A percentile compares a stretch with the other conserved stretches of the same genome.
Evolutionary conservation across 257 asterid genomes (phyloP).

Genomic region (Nicotiana sylvestris): DNA sequence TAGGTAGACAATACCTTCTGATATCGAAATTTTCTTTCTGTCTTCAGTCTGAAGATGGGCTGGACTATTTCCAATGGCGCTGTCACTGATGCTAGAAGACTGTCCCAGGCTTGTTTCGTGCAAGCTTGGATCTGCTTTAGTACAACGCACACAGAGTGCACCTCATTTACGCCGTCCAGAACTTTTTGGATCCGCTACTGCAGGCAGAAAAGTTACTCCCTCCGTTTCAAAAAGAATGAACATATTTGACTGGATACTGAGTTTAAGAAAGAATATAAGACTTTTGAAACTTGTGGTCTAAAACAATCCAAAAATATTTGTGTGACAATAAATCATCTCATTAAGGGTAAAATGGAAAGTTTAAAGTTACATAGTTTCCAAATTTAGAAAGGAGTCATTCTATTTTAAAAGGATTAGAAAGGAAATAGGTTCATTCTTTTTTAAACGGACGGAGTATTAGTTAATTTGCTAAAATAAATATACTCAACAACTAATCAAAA

Average conservation of each 20-base stretch:
- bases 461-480: neutral
- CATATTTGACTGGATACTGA: too few relatives aligned
- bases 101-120: constrained; percentile 10
- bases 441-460: too few relatives aligned
- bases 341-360: too few relatives aligned
- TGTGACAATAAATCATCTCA: too few relatives aligned
- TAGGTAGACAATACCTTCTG: neutral
- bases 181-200: constrained; percentile 19
- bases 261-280: too few relatives aligned
- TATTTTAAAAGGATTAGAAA: too few relatives aligned
- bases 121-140: constrained; percentile 16
- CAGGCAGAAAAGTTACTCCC: neutral
- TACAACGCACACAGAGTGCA: constrained; percentile 9
- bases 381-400: too few relatives aligned
- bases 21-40: constrained; percentile 7
- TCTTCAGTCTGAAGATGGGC: constrained; percentile 7
- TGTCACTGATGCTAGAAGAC: neutral
- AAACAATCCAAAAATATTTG: too few relatives aligned
- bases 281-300: too few relatives aligned
- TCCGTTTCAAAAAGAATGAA: too few relatives aligned
- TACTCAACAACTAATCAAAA: neutral
- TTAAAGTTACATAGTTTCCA: too few relatives aligned
- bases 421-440: too few relatives aligned
- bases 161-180: constrained; percentile 8
- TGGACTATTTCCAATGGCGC: constrained; percentile 3